phyloP scores from a whole-genome alignment of 2,329 filamentous ascomycete species.

The Elsinoe fawcettii region DNA sequence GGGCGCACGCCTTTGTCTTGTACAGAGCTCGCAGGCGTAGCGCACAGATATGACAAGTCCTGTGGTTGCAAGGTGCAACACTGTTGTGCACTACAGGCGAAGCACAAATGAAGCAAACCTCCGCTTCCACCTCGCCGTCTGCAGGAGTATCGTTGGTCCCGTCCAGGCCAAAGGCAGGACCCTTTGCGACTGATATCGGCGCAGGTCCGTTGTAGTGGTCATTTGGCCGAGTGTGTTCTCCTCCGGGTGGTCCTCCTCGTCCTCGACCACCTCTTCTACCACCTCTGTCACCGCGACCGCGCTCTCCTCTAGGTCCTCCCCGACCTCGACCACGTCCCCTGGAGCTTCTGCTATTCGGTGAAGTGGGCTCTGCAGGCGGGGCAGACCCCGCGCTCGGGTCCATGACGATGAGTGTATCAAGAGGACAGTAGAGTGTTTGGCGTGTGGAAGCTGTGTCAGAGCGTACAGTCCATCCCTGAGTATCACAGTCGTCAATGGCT shows the following conservation, averaged over 20 bases:
- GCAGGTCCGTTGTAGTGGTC: conserved; percentile 21
- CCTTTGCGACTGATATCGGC: conserved; percentile 26
- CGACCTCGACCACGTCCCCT: conserved; percentile 9
- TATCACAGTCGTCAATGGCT: background rate
- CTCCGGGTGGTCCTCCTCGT: conserved; percentile 26
- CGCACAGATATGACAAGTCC: conserved; percentile 93
- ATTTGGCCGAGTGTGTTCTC: conserved; percentile 23
- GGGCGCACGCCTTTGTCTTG: conserved; percentile 93
- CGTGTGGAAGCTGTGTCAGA: background rate
- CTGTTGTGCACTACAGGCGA: conserved; percentile 81
- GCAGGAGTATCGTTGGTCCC: conserved; percentile 11
- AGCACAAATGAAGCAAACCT: conserved; percentile 96
- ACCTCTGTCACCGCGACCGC: conserved; percentile 21
- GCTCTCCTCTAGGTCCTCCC: conserved; percentile 28
- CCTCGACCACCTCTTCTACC: conserved; percentile 28
- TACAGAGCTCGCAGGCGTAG: conserved; percentile 86
- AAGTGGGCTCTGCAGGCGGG: background rate
- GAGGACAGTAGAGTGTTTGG: background rate
- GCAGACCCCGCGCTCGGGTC: conserved; percentile 3
- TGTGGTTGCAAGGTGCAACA: conserved; percentile 89
- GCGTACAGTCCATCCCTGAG: background rate
- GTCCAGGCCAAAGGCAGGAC: conserved; percentile 16
- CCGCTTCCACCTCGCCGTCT: conserved; percentile 41
- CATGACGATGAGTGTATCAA: background rate
- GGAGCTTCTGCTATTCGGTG: background rate